phyloP scores from a whole-genome alignment of 192 early-diverging fungal species.

The Coemansia aciculifera region DNA sequence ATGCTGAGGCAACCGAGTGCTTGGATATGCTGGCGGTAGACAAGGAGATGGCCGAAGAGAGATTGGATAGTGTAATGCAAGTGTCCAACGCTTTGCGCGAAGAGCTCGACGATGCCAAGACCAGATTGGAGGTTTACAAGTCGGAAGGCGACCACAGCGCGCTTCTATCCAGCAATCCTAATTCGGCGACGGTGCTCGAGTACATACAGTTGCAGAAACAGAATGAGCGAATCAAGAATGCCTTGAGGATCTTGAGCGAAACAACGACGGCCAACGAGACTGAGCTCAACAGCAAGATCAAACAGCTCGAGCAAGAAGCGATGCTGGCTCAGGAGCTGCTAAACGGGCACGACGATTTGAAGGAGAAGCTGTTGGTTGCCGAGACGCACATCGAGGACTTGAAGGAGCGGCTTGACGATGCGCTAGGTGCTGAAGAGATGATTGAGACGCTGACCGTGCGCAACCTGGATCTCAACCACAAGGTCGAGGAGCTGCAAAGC shows the following conservation, averaged over 20 bases:
- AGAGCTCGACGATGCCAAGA: conserved; percentile 73
- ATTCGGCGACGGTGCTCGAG: conserved; percentile 47
- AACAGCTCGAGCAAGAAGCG: conserved; percentile 72
- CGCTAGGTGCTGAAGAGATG: conserved; percentile 78
- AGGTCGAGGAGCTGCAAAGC: conserved; percentile 73
- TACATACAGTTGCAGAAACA: conserved; percentile 72
- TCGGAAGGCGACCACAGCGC: conserved; percentile 18
- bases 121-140: conserved; percentile 61
- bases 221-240: conserved; percentile 87
- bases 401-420: conserved; percentile 79
- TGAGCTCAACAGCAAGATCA: conserved; percentile 62
- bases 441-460: conserved; percentile 80
- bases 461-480: conserved; percentile 75
- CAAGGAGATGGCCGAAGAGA: conserved; percentile 91
- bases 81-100: conserved; percentile 74
- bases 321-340: conserved; percentile 59
- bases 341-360: conserved; percentile 45
- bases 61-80: conserved; percentile 71
- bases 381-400: conserved; percentile 81
- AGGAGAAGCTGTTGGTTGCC: conserved; percentile 60
- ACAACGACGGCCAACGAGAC: conserved; percentile 71
- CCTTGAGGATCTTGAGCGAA: conserved; percentile 82
- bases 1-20: conserved; percentile 71
- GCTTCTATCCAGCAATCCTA: not conserved
- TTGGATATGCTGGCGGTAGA: conserved; percentile 88